Evolutionary conservation across 169 alveolate species (phyloP), one percentile per base, ranked within the genome.

Genomic region (Plasmodium reichenowi): DNA sequence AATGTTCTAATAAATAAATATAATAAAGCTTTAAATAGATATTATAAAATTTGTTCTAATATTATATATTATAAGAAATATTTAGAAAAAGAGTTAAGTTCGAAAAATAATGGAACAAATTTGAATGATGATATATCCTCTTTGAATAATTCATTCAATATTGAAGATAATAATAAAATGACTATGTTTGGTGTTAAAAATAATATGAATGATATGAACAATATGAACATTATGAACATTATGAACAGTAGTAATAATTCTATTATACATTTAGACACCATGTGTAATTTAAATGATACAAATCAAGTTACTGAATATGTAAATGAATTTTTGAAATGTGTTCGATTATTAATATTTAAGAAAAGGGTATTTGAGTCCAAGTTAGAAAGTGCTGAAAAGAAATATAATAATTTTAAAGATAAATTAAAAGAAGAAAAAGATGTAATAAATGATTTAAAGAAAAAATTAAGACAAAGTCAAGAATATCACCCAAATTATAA

Each of bases 341-440:
- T 80, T 50, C 15, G 90, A 10, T 26, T 68, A 4, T 47, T 80
- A 58, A 68, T 80, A 43, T 80, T 68, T 20, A 80, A 68, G 47
- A 80, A 80, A 58, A 68, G 90, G 32, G 58, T 80, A 17, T 80
- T 68, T 72, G 74, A 66, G 48, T 68, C 90, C 1, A 80, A 80
- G 29, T 52, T 80, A 59, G 90, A 80, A 68, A 80, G 45, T 15
- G 83, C 80, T 10, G 90, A 80, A 62, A 67, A 13, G 68, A 80
- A 68, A 17, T 80, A 80, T 48, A 68, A 66, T 52, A 52, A 15
- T 48, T 80, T 80, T 80, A 80, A 80, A 13, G 90, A 80, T 13
- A 80, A 80, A 52, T 60, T 80, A 10, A 80, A 80, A 48, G 83
- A 80, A 58, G 90, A 80, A 12, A 80, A 72, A 50, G 90, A 80